These are phyloP conservation scores for Chaetomium tenue DNA, from an alignment of 495 filamentous ascomycete genomes.

Conservation along the genomic window DNA sequence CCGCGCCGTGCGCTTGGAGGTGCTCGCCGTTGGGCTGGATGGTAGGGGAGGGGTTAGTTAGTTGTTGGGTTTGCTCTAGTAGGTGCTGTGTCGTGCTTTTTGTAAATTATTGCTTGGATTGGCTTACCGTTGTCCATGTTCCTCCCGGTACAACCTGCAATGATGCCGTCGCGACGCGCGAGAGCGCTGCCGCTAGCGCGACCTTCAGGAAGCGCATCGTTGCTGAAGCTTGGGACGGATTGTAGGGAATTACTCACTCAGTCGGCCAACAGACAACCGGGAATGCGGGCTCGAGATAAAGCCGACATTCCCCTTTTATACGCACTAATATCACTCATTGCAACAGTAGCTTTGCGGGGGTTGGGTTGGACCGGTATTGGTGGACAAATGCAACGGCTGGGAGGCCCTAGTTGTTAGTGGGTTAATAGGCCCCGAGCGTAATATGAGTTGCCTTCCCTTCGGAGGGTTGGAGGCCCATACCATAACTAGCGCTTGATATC, in stretches of 20 bases:
- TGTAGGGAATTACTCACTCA: too few relatives aligned
- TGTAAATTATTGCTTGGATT: too few relatives aligned
- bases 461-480: too few relatives aligned
- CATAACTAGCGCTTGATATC: neutral
- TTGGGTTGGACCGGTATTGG: neutral
- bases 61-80: neutral
- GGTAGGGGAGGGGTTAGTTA: neutral
- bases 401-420: neutral
- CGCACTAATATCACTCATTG: neutral
- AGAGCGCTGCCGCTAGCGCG: slow-evolving; percentile 26
- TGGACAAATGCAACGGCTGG: neutral
- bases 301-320: neutral
- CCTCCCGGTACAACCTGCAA: slow-evolving; percentile 51
- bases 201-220: slow-evolving; percentile 24
- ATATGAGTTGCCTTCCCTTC: neutral
- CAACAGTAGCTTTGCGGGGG: neutral
- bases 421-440: neutral
- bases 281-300: neutral
- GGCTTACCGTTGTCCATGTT: slow-evolving; percentile 48
- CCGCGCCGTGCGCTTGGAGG: slow-evolving; percentile 61
- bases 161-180: slow-evolving; percentile 31
- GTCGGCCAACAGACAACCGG: neutral
- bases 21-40: slow-evolving; percentile 51
- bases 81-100: too few relatives aligned
- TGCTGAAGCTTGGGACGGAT: neutral